These are phyloP conservation scores for Corymbia calophylla DNA, from an alignment of 441 rosid species.

Conservation along the genomic window DNA sequence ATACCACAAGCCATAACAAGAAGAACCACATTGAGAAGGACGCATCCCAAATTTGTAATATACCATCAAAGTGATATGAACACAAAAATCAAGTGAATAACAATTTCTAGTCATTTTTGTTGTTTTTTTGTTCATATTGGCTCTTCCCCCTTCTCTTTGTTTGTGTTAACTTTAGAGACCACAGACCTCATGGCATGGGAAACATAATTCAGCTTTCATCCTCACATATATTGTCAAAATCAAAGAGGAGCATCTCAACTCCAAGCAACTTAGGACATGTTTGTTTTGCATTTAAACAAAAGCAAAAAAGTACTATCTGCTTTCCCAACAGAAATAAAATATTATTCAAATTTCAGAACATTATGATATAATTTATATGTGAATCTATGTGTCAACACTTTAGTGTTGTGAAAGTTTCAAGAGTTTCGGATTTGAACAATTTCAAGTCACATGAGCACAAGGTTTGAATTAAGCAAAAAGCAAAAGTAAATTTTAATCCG, in stretches of 20 bases:
- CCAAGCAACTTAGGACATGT: background rate
- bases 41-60: background rate
- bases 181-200: background rate
- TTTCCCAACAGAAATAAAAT: background rate
- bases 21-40: background rate
- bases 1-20: background rate
- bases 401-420: background rate
- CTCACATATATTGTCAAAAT: background rate
- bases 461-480: background rate
- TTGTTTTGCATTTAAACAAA: background rate
- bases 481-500: background rate
- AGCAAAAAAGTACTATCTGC: background rate
- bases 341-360: background rate
- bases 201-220: background rate
- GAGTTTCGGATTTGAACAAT: background rate
- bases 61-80: background rate
- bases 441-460: background rate
- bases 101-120: background rate
- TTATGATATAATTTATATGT: background rate
- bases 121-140: background rate
- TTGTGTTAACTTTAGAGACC: background rate
- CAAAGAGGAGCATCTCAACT: background rate
- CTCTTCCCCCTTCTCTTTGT: background rate
- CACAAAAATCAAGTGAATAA: background rate
- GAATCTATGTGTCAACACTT: background rate